Base-by-base conservation (phyloP, 2,329 filamentous ascomycete species). In the Fusarium sp. region DNA sequence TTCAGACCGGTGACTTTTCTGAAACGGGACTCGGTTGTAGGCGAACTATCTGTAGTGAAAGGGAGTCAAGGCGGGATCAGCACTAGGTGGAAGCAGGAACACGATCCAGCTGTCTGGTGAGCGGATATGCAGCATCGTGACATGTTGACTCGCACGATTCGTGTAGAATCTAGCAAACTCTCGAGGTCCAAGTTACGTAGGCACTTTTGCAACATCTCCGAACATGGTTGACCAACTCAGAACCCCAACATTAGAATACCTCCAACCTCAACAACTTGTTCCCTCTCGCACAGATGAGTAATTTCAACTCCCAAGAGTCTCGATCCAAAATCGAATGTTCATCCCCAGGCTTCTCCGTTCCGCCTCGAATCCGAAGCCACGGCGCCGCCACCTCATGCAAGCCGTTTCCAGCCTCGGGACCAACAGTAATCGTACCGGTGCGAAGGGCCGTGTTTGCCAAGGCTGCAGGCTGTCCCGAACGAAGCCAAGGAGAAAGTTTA, bases 51-150 rank as follows among this genome's bases (percentile, higher is more conserved):
- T n/a, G 18, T 35, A 20, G 52, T 56, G 20, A 14, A n/a, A 13
- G 29, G n/a, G 20, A 57, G 27, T 6, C 22, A 27, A n/a, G 50
- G 52, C 18, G 5, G 2, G 35, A 58, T n/a, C 34, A 58, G 34
- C 54, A 27, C 54, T 58, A 58, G 34, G n/a, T 24, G 8, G 34
- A 58, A 58, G 54, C 58, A 61, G 58, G 58, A 45, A 45, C 58
- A 45, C n/a, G 37, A 60, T 60, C 57, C 57, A 45, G 27, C 24
- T 13, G 13, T 34, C 31, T 20, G 54, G 54, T 29, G 54, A 58
- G 14, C 31, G 20, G 34, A 18, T 11, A 57, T 24, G n/a, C 34
- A 38, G 5, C 22, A 58, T 24, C 24, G 16, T 52, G 27, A 31
- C 47, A 52, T 18, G 24, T 52, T n/a, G 24, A 31, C 24, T 29